Percentiles rank a stretch among this genome's conserved stretches.
Conservation (phyloP, 805 yeast species). For the Tanozyma kutaoensis region DNA sequence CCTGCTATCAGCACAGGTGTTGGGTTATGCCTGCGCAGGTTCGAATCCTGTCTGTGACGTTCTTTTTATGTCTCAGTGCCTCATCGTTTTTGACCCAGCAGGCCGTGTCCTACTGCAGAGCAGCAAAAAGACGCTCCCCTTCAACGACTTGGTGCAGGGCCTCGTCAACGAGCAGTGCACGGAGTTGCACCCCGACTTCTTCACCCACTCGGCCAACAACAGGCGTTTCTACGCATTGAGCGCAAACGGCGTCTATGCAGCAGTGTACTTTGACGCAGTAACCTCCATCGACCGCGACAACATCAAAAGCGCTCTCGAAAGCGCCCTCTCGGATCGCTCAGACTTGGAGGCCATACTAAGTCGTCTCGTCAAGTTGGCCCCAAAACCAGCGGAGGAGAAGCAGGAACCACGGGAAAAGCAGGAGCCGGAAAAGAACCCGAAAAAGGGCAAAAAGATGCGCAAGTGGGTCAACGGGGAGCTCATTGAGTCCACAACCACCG, state of each 20-base stretch:
- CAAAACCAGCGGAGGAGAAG: not conserved
- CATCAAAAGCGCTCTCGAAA: conserved; percentile 16
- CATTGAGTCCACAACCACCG: conserved; percentile 12
- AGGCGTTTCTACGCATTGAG: conserved; percentile 21
- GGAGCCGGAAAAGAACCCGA: conserved; percentile 3
- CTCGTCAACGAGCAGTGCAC: conserved; percentile 21
- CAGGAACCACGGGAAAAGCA: not conserved
- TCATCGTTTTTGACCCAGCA: conserved; percentile 12
- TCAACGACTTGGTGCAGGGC: conserved; percentile 22
- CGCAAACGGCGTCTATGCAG: conserved; percentile 15
- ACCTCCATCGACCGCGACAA: conserved; percentile 26
- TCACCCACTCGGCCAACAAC: conserved; percentile 6
- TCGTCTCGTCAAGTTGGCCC: not conserved
- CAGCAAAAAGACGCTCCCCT: conserved; percentile 21
- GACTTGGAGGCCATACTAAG: conserved; percentile 8
- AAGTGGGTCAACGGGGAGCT: conserved; percentile 28
- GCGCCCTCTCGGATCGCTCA: conserved; percentile 21
- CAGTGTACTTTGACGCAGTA: conserved; percentile 24
- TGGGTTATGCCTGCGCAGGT: conserved; percentile 71
- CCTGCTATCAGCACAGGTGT: conserved; percentile 50
- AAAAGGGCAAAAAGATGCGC: conserved; percentile 22
- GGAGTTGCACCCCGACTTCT: conserved; percentile 20
- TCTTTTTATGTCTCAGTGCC: conserved; percentile 18
- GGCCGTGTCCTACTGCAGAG: conserved; percentile 23
- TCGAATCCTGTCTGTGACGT: conserved; percentile 99